Evolutionary conservation across 176 grass and related monocot genomes (phyloP).

Genomic region (Chloris gayana): DNA sequence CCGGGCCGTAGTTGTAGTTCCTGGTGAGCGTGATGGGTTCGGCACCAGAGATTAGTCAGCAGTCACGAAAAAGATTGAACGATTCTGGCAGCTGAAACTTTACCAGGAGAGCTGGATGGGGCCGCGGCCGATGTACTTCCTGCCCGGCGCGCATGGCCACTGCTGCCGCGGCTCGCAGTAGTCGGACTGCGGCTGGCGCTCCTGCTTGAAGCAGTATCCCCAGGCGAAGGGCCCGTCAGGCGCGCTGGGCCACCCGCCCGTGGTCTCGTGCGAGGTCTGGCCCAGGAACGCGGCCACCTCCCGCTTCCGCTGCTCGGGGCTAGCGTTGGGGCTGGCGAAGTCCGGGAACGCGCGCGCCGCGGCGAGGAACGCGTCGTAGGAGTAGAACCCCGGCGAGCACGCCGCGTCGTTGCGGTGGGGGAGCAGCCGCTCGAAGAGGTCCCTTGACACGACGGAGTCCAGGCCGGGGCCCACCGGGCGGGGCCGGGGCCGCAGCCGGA

Average conservation of each 20-base stretch:
- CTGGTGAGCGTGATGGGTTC: not conserved
- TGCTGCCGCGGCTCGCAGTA: conserved; percentile 34
- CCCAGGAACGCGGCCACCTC: conserved; percentile 65
- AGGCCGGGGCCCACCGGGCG: not conserved
- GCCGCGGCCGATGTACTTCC: conserved; percentile 58
- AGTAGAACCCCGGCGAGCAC: conserved; percentile 57
- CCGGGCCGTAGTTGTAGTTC: conserved; percentile 67
- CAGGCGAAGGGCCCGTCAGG: conserved; percentile 45
- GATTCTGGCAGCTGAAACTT: not conserved
- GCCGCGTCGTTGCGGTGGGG: conserved; percentile 49
- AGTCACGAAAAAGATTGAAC: not conserved
- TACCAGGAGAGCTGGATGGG: conserved; percentile 66
- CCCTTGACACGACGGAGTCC: conserved; percentile 37
- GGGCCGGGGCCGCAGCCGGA: not conserved
- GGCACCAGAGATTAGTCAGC: not conserved
- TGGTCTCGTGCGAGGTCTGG: conserved; percentile 74
- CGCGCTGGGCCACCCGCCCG: conserved; percentile 53
- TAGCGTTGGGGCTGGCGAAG: conserved; percentile 41
- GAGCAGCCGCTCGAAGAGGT: conserved; percentile 56
- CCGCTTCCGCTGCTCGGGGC: not conserved
- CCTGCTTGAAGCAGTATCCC: conserved; percentile 54
- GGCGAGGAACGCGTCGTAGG: conserved; percentile 52
- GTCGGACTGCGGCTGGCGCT: conserved; percentile 2
- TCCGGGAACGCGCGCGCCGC: conserved; percentile 40
- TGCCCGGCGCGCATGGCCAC: conserved; percentile 47